Evolutionary conservation across 805 yeast species (phyloP).

Genomic region (Teunomyces atbi): DNA sequence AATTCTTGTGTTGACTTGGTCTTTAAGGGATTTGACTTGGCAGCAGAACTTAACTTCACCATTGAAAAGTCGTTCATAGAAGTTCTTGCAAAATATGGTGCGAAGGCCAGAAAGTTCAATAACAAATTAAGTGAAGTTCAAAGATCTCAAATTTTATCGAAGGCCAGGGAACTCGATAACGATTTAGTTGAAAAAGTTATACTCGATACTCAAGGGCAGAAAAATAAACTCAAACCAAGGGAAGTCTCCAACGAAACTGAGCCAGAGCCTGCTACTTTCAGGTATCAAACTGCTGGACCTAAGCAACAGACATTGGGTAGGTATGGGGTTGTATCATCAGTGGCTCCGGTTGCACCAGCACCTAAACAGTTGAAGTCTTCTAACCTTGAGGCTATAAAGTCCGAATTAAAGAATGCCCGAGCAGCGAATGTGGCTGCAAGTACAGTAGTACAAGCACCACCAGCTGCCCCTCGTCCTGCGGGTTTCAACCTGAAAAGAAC

Average conservation of each 20-base stretch:
- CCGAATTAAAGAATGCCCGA: constrained; percentile 25
- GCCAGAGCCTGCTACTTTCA: constrained; percentile 17
- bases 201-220: constrained; percentile 13
- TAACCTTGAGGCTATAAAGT: constrained; percentile 33
- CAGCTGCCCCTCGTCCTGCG: constrained; percentile 54
- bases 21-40: constrained; percentile 62
- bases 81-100: constrained; percentile 60
- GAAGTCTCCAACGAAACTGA: constrained; percentile 3
- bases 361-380: constrained; percentile 29
- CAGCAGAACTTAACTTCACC: constrained; percentile 49
- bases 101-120: constrained; percentile 63
- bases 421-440: constrained; percentile 15
- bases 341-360: constrained; percentile 36
- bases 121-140: constrained; percentile 71
- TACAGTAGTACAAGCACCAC: constrained; percentile 21
- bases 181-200: constrained; percentile 52
- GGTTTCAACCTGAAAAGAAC: constrained; percentile 45
- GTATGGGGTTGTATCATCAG: constrained; percentile 32
- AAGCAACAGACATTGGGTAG: constrained; percentile 36
- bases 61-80: constrained; percentile 55
- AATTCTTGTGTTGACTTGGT: constrained; percentile 72
- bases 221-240: constrained; percentile 6
- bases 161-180: constrained; percentile 56
- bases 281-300: constrained; percentile 25
- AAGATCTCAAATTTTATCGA: constrained; percentile 56